These are phyloP conservation scores for Eimeria praecox DNA, from an alignment of 169 alveolate species.

Conservation along the genomic window DNA sequence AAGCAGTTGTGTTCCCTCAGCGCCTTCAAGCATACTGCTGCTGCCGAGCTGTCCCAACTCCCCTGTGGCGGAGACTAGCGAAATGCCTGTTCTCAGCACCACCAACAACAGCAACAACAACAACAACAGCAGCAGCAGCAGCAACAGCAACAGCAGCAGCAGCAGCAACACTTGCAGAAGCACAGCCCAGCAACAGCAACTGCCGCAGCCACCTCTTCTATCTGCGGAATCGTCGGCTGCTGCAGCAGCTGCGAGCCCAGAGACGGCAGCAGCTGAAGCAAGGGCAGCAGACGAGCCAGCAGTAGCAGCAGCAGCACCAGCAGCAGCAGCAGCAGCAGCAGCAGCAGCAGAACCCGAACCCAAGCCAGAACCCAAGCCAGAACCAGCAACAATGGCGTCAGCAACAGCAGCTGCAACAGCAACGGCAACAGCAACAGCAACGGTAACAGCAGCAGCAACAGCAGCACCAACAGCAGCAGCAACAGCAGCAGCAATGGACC, in stretches of 20 bases:
- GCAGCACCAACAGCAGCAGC: background rate
- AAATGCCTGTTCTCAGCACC: background rate
- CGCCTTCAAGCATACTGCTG: constrained; percentile 1
- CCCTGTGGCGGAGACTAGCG: background rate
- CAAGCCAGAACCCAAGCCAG: background rate
- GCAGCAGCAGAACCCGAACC: background rate
- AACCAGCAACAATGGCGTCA: background rate
- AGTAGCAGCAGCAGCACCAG: background rate
- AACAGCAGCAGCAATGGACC: background rate
- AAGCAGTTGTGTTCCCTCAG: background rate
- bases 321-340: background rate
- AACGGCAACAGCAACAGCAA: background rate
- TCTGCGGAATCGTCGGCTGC: background rate
- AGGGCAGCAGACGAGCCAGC: background rate
- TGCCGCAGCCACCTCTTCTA: background rate
- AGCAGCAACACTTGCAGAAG: background rate
- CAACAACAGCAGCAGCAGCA: background rate
- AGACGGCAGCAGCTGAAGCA: background rate
- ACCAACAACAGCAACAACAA: background rate
- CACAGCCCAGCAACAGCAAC: background rate
- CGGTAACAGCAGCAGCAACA: background rate
- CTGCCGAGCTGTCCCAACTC: background rate
- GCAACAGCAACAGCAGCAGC: background rate
- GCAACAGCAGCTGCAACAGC: background rate
- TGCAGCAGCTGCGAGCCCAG: background rate